Evolutionary conservation across 2,329 filamentous ascomycete genomes (phyloP).

Genomic region (Aspergillus sp.): DNA sequence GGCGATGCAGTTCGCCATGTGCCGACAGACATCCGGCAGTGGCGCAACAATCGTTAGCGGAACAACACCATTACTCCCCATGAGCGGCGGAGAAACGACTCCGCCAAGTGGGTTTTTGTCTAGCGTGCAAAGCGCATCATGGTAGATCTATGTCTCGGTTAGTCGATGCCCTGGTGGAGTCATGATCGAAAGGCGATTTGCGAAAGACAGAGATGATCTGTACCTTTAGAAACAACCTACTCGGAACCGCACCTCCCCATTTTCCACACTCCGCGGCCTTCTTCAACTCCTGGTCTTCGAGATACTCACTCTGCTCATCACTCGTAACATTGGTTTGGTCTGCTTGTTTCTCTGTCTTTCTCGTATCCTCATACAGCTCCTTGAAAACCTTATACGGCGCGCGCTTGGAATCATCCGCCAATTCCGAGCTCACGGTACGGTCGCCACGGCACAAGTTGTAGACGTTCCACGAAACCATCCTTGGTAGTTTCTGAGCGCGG

Average conservation of each 20-base stretch:
- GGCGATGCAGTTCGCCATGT: slow-evolving; percentile 77
- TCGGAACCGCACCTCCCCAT: slow-evolving; percentile 68
- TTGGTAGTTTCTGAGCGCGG: background rate
- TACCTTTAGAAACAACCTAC: slow-evolving; percentile 68
- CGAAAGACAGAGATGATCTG: slow-evolving; percentile 14
- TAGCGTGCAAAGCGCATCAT: slow-evolving; percentile 60
- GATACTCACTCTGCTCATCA: slow-evolving; percentile 23
- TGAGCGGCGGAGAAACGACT: slow-evolving; percentile 62
- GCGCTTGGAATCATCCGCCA: slow-evolving; percentile 59
- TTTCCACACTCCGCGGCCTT: slow-evolving; percentile 65
- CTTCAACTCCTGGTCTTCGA: slow-evolving; percentile 52
- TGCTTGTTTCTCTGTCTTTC: slow-evolving; percentile 28
- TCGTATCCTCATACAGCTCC: slow-evolving; percentile 54
- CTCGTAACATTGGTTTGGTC: slow-evolving; percentile 24
- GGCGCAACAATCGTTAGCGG: slow-evolving; percentile 72
- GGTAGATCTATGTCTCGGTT: slow-evolving; percentile 55
- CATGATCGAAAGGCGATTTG: background rate
- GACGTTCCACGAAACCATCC: slow-evolving; percentile 34
- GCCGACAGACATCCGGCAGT: slow-evolving; percentile 71
- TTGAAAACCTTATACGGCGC: slow-evolving; percentile 61
- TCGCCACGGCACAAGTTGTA: slow-evolving; percentile 57
- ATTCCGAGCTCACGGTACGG: slow-evolving; percentile 61
- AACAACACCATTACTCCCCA: slow-evolving; percentile 65
- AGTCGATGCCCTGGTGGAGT: background rate
- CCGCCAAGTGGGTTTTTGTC: slow-evolving; percentile 48